phyloP scores from a whole-genome alignment of 441 rosid genomes.

The Aquilaria agallochum region DNA sequence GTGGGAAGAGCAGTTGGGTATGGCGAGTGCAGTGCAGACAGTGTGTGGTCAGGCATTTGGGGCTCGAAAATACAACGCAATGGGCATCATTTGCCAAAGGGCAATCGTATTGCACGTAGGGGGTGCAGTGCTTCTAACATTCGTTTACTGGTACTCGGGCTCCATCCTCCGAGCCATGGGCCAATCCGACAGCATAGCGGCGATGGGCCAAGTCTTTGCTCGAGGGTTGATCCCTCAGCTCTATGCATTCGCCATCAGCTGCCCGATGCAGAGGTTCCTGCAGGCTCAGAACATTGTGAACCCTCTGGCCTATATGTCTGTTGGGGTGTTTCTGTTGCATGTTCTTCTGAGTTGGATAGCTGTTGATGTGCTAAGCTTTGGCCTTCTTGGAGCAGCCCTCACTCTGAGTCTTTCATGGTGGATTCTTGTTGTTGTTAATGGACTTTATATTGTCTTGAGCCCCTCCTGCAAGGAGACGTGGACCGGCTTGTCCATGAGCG shows the following conservation, averaged over 20 bases:
- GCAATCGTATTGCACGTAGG: slow-evolving; percentile 77
- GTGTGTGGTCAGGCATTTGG: slow-evolving; percentile 98
- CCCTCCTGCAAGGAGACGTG: slow-evolving; percentile 79
- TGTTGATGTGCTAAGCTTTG: slow-evolving; percentile 48
- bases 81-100: slow-evolving; percentile 87
- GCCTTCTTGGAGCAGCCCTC: slow-evolving; percentile 79
- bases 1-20: slow-evolving; percentile 58
- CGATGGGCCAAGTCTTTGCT: slow-evolving; percentile 67
- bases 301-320: slow-evolving; percentile 80
- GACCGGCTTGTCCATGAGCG: slow-evolving; percentile 63
- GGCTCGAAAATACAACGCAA: slow-evolving; percentile 58
- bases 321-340: slow-evolving; percentile 74
- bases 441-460: slow-evolving; percentile 61
- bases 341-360: slow-evolving; percentile 61
- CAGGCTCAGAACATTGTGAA: slow-evolving; percentile 97
- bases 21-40: slow-evolving; percentile 98
- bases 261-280: slow-evolving; percentile 90
- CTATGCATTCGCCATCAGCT: slow-evolving; percentile 74
- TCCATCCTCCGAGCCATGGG: slow-evolving; percentile 52
- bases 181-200: slow-evolving; percentile 55
- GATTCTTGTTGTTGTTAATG: slow-evolving; percentile 50
- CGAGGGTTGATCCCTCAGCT: slow-evolving; percentile 81
- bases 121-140: slow-evolving; percentile 68
- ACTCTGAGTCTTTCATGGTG: slow-evolving; percentile 86
- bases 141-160: slow-evolving; percentile 79